Base-by-base conservation (phyloP, 345 rosid genomes). In the Psidium friedrichsthalianum region DNA sequence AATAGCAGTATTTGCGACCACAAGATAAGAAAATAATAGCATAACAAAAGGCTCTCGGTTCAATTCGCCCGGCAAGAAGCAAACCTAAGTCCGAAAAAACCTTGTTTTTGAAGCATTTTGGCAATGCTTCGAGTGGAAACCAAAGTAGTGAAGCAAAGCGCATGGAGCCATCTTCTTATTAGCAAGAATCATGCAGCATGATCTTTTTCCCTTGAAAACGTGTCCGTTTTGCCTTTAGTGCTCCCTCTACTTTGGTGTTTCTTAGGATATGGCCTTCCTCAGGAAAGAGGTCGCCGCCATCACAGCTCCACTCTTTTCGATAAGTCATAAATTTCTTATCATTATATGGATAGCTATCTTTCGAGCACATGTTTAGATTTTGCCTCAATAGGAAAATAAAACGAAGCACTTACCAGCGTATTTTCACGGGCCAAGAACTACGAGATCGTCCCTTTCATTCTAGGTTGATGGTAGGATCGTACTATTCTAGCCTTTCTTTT, bases 401-500 rank as follows among this genome's bases (percentile, higher is more conserved):
- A 1, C 4, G 24, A 12, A 64, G 20, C 24, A 64, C 3, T 22
- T 32, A 16, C 8, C 6, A 32, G 8, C 0, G 3, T 4, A 3
- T 8, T 32, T 64, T 32, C 2, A 15, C 3, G 1, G 24, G 32
- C 47, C 78, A 18, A 69, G 3, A 40, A 36, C 12, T 36, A 18
- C 10, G 13, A 69, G 44, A 0, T 69, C 11, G 0, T 11, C 6
- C 13, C 18, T 20, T 20, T 18, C 24, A 32, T 69, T 18, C 0
- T 3, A 2, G n/a, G 12, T 1, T 0, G 5, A 10, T 3, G 59
- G 12, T 22, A 13, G 2, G 27, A 56, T 32, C 5, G 11, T 8
- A 8, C 20, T 22, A 18, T 69, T 8, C 6, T 6, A 18, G 78
- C 5, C 12, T 69, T 69, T 69, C 24, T 69, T 69, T 36, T 32